These are phyloP conservation scores for Cyberlindnera mississippiensis DNA, from an alignment of 805 yeast genomes.

Conservation along the genomic window DNA sequence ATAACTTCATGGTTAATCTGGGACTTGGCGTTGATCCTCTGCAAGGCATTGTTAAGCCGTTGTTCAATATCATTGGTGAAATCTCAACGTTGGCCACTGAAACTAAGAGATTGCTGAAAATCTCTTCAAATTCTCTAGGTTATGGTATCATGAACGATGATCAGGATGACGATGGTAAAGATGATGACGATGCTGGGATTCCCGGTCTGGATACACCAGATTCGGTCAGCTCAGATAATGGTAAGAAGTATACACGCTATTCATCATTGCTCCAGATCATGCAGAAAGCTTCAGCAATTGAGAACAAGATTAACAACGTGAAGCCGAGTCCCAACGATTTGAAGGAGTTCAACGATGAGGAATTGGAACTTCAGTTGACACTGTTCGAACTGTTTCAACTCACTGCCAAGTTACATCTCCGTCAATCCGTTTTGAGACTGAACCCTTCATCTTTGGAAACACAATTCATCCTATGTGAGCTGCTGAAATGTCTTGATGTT, in stretches of 20 bases:
- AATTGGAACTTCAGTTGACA: constrained; percentile 62
- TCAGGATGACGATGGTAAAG: constrained; percentile 16
- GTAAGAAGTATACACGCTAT: constrained; percentile 27
- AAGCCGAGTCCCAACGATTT: constrained; percentile 52
- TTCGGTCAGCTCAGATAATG: constrained; percentile 17
- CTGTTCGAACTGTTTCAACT: constrained; percentile 69
- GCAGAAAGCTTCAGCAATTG: constrained; percentile 38
- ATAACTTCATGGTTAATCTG: constrained; percentile 29
- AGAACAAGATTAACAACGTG: constrained; percentile 43
- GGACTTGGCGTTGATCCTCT: constrained; percentile 60
- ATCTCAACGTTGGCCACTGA: constrained; percentile 58
- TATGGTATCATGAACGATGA: constrained; percentile 27
- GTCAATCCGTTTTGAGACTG: constrained; percentile 57
- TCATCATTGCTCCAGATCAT: constrained; percentile 35
- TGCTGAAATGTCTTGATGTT: constrained; percentile 54
- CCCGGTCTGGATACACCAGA: constrained; percentile 27
- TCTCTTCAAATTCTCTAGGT: constrained; percentile 27
- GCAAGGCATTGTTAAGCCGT: constrained; percentile 66
- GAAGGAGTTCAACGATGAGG: constrained; percentile 36
- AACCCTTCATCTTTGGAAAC: constrained; percentile 63
- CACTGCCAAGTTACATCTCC: constrained; percentile 61
- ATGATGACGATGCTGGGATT: constrained; percentile 13
- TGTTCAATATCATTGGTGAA: constrained; percentile 65
- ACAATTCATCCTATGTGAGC: constrained; percentile 51
- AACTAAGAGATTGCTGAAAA: constrained; percentile 37